Evolutionary conservation across 2,329 filamentous ascomycete species (phyloP), one percentile per base, ranked within the genome.

Genomic region (Neurospora crassa): DNA sequence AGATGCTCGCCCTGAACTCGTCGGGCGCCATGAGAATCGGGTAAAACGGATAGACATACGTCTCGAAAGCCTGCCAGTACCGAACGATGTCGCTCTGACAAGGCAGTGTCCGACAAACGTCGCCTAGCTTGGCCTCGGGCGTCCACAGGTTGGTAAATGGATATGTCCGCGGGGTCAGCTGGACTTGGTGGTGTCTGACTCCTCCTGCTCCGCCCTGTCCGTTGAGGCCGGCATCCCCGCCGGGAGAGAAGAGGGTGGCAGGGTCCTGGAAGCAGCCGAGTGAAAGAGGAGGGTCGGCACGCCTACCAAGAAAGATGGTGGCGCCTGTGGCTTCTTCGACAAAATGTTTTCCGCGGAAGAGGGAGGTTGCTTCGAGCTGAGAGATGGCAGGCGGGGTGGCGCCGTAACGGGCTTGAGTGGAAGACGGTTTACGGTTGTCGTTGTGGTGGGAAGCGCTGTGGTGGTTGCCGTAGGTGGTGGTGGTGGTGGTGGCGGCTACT

Each of bases 1-100:
- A 63, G 14, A 63, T 63, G 1, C 53, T 63, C 29, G 53, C 53
- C 24, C 53, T 2, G 4, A 69, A 69, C 0, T 69, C 40, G 2
- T 59, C 68, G 2, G 47, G 68, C 1, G 68, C 68, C 5, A 69
- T 20, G 3, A 69, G 41, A 5, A 40, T 16, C 5, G 68, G 68
- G 40, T 69, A 69, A 34, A 53, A 69, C 24, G 68, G 68, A n/a
- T 45, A 43, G 5, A 69, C 68, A 24, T 14, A 69, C 29, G 68
- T 53, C 68, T 69, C 68, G 2, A 69, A 69, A 37, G 40, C 68
- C 29, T 69, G 68, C 68, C 68, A 69, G 12, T 69, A 69, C 24
- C 68, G 68, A 7, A 69, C 40, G 2, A 69, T 69, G 6, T 69
- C 68, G 20, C n/a, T 29, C 14, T 59, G 34, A 20, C 34, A 37